Conservation (phyloP, 495 filamentous ascomycete genomes). For the Penicillium pulvis region DNA sequence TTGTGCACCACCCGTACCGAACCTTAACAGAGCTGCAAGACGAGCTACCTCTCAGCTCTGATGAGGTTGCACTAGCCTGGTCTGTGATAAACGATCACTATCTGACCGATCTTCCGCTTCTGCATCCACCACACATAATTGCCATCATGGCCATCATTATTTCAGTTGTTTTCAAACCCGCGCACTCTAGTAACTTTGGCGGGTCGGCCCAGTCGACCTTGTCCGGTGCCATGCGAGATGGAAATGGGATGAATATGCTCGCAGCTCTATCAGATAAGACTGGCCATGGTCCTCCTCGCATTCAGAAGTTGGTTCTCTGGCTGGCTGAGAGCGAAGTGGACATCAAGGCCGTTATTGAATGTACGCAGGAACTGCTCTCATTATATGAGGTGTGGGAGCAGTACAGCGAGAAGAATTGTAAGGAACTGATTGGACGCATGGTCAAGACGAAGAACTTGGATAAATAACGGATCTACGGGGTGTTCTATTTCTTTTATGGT, state of each 20-base stretch:
- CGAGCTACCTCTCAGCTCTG: slow-evolving; percentile 68
- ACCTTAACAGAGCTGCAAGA: slow-evolving; percentile 73
- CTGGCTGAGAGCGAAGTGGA: slow-evolving; percentile 92
- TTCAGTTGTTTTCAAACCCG: slow-evolving; percentile 73
- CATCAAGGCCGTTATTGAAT: slow-evolving; percentile 88
- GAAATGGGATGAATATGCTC: slow-evolving; percentile 42
- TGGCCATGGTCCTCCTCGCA: slow-evolving; percentile 41
- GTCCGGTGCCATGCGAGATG: slow-evolving; percentile 44
- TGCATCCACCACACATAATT: slow-evolving; percentile 87
- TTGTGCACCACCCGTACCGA: slow-evolving; percentile 96
- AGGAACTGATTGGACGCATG: slow-evolving; percentile 77
- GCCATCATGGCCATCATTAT: slow-evolving; percentile 89
- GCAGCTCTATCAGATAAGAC: slow-evolving; percentile 40
- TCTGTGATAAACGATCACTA: slow-evolving; percentile 95
- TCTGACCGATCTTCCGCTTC: slow-evolving; percentile 86
- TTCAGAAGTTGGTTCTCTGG: slow-evolving; percentile 79
- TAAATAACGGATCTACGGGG: slow-evolving; percentile 48
- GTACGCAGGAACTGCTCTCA: slow-evolving; percentile 91
- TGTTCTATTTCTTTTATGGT: neutral
- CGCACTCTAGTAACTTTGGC: slow-evolving; percentile 45
- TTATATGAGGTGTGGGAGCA: slow-evolving; percentile 92
- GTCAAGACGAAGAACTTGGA: slow-evolving; percentile 83
- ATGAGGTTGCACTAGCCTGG: slow-evolving; percentile 79
- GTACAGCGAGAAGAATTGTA: slow-evolving; percentile 82
- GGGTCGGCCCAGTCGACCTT: slow-evolving; percentile 41